These are phyloP conservation scores for Dendrostoma leiphaemia DNA, from an alignment of 2,329 filamentous ascomycete genomes.

Conservation along the genomic window DNA sequence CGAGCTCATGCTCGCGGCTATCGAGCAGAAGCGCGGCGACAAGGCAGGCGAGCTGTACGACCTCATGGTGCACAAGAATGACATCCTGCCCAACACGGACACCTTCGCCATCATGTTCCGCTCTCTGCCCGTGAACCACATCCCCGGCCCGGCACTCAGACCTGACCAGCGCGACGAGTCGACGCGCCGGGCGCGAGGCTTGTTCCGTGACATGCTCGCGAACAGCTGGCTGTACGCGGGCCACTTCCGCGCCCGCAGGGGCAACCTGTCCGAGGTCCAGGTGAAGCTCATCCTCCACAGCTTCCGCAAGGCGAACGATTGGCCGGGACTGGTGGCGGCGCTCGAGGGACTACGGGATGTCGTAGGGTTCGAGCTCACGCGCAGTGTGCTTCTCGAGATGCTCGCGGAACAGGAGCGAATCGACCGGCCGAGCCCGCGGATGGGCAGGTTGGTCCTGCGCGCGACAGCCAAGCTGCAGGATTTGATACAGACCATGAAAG, in stretches of 20 bases:
- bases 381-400: conserved; percentile 32
- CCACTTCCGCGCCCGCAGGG: conserved; percentile 3
- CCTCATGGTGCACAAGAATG: conserved; percentile 47
- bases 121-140: conserved; percentile 46
- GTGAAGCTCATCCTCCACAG: conserved; percentile 33
- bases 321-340: conserved; percentile 46
- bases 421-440: conserved; percentile 19
- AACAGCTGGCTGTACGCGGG: conserved; percentile 25
- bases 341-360: conserved; percentile 30
- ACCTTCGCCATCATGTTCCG: conserved; percentile 70
- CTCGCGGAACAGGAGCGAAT: conserved; percentile 25
- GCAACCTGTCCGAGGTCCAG: conserved; percentile 24
- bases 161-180: not conserved
- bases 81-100: conserved; percentile 60
- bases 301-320: conserved; percentile 43
- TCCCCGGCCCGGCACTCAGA: not conserved
- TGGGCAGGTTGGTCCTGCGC: conserved; percentile 10
- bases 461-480: conserved; percentile 15
- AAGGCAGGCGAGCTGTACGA: conserved; percentile 56
- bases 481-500: conserved; percentile 2
- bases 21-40: conserved; percentile 55
- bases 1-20: conserved; percentile 67
- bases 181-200: conserved; percentile 23
- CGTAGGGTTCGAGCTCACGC: conserved; percentile 28
- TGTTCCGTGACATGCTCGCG: conserved; percentile 31